A percentile compares a stretch with the other conserved stretches of the same genome.
Conservation (phyloP, 164 flowering plant genomes). For the Berberis thunbergii region DNA sequence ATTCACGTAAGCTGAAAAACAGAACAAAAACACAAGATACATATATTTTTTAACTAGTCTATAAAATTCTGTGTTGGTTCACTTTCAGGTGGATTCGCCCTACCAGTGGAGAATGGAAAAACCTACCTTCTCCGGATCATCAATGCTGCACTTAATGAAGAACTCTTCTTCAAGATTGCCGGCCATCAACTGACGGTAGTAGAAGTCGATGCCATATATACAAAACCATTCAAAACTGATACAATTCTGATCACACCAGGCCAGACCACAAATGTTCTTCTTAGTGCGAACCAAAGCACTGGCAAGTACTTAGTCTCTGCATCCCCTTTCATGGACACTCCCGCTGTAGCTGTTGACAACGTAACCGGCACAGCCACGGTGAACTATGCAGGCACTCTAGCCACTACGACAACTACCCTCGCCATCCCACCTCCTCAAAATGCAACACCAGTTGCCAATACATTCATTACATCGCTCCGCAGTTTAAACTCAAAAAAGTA, state of each 20-base stretch:
- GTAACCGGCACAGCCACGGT: conserved; percentile 53
- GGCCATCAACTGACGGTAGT: conserved; percentile 54
- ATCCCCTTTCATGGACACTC: conserved; percentile 76
- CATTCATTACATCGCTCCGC: conserved; percentile 35
- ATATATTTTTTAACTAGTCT: neutral
- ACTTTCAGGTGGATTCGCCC: conserved; percentile 25
- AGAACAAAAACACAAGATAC: too few relatives aligned
- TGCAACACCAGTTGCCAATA: too few relatives aligned
- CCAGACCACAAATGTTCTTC: conserved; percentile 70
- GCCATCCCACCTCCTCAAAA: too few relatives aligned
- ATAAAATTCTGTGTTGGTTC: neutral
- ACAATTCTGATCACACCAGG: conserved; percentile 65
- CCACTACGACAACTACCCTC: conserved; percentile 27
- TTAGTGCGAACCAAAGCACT: conserved; percentile 32
- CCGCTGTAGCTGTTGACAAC: conserved; percentile 52
- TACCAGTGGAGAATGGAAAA: conserved; percentile 47
- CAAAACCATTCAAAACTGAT: conserved; percentile 56
- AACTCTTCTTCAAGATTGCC: conserved; percentile 70
- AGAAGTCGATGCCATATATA: conserved; percentile 63
- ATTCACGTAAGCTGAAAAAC: too few relatives aligned
- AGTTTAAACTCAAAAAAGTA: conserved; percentile 53
- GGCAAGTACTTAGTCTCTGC: conserved; percentile 52
- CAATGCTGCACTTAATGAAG: conserved; percentile 79
- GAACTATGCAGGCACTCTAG: conserved; percentile 54
- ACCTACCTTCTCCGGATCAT: conserved; percentile 52